Evolutionary conservation across 202 grass and related monocot species (phyloP).

Genomic region (Eragrostis tef): DNA sequence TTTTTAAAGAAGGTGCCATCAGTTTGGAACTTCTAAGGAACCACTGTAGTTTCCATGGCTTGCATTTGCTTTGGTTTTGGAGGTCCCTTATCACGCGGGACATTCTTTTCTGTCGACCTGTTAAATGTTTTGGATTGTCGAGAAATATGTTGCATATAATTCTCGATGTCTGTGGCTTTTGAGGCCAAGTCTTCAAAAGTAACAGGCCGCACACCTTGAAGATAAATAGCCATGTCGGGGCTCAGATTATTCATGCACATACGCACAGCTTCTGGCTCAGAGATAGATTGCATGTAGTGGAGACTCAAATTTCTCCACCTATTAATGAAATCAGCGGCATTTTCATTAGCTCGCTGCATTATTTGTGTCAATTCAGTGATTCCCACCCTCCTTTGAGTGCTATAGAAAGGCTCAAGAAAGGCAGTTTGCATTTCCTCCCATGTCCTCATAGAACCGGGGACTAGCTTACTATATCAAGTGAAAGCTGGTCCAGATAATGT

Average conservation of each 20-base stretch:
- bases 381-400: not conserved
- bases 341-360: not conserved
- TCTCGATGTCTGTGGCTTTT: conserved; percentile 7
- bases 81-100: not conserved
- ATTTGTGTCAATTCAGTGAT: not conserved
- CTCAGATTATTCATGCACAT: conserved; percentile 28
- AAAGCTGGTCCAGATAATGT: no score
- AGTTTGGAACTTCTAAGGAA: not conserved
- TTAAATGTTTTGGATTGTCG: accelerated
- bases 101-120: not conserved
- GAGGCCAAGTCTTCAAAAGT: conserved; percentile 11
- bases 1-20: no score
- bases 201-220: not conserved
- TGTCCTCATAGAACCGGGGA: not conserved
- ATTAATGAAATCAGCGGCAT: not conserved
- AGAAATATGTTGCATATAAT: not conserved
- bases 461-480: conserved; percentile 17
- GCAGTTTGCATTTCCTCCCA: conserved; percentile 8
- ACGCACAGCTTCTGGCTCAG: not conserved
- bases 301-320: conserved; percentile 21
- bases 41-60: not conserved
- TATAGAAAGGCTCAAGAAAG: conserved; percentile 19
- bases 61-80: not conserved
- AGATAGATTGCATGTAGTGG: not conserved
- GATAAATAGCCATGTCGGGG: not conserved